A percentile compares a stretch with the other conserved stretches of the same genome.
Conservation (phyloP, 441 rosid genomes). For the Jatropha multifida region DNA sequence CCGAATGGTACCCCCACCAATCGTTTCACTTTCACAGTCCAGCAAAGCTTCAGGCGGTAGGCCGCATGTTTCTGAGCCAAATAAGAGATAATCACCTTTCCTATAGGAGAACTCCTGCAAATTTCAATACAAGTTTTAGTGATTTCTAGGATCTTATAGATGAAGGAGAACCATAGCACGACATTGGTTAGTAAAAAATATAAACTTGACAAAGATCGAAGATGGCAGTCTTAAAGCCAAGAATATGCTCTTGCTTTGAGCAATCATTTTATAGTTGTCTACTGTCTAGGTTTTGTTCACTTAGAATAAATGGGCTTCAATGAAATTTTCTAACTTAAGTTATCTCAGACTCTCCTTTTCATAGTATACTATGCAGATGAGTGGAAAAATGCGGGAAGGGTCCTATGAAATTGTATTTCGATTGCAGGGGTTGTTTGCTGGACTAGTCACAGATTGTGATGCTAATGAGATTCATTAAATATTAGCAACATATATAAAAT, state of each 20-base stretch:
- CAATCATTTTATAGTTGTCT: background rate
- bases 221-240: background rate
- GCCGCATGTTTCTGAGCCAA: slow-evolving; percentile 89
- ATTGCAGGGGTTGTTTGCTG: background rate
- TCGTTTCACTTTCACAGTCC: slow-evolving; percentile 57
- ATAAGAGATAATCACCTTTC: slow-evolving; percentile 83
- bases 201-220: background rate
- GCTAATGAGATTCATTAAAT: background rate
- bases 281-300: background rate
- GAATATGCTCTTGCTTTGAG: background rate
- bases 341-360: background rate
- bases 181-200: background rate
- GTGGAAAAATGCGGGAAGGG: background rate
- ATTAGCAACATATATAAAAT: background rate
- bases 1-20: slow-evolving; percentile 75
- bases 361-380: background rate
- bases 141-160: background rate
- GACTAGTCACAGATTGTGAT: background rate
- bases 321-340: background rate
- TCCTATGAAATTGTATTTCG: background rate
- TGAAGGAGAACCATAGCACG: background rate
- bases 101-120: slow-evolving; percentile 75
- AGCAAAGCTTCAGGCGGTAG: slow-evolving; percentile 70
- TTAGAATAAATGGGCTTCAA: background rate
- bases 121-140: slow-evolving; percentile 1